Evolutionary conservation across 2,329 filamentous ascomycete species (phyloP), one percentile per base, ranked within the genome.

Genomic region (Calonectria pteridis): DNA sequence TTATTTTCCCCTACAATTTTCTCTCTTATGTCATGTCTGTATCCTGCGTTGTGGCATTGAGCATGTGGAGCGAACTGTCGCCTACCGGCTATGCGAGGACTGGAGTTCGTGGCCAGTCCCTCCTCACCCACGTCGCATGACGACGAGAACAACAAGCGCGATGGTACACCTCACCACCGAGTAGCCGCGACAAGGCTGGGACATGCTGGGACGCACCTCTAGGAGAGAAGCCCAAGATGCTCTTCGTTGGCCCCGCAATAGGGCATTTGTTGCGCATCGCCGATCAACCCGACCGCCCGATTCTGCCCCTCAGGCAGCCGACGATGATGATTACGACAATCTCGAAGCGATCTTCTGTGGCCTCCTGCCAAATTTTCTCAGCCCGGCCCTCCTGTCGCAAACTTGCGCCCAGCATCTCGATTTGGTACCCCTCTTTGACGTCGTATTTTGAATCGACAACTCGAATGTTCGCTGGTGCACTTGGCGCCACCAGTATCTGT

Each of bases 21-120:
- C 64, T 76, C 73, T 74, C 40, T 74, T 75, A 76, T 53, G 74
- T 63, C 55, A 40, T 43, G 73, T 75, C 62, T 43, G 73, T 75
- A 59, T 69, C 58, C 33, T 77, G 67, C 46, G 73, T 79, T 59
- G 78, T 76, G 71, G 70, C 76, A 69, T 76, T 75, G 75, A 63
- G 76, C 71, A 69, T 78, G 77, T 67, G 66, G 65, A 64, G 49
- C 50, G 55, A 43, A 53, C 43, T 33, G 55, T 11, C 31, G 31
- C 67, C 66, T 58, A 43, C 46, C 63, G 37, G 71, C 59, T 46
- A 70, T 70, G 67, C 63, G 67, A 62, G 71, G 69, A 40, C 37
- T 65, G 50, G 58, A 69, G 31, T 69, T 68, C 49, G 51, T 64
- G 37, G 71, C 58, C 50, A 66, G 64, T 69, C 67, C 49, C 40